Evolutionary conservation across 169 alveolate genomes (phyloP).

Genomic region (Eimeria zaria): DNA sequence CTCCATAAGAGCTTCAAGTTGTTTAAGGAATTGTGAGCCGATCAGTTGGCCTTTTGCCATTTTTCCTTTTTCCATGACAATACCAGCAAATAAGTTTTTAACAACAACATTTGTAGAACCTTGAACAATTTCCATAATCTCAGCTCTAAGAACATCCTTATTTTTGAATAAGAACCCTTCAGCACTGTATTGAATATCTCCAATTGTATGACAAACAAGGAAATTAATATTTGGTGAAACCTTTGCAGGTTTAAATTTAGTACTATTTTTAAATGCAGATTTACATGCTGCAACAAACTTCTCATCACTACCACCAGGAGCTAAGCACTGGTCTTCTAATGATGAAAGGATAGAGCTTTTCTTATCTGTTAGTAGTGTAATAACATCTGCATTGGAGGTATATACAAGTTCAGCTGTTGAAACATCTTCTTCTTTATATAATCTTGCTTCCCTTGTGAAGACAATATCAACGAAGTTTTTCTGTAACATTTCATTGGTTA

Average conservation of each 20-base stretch:
- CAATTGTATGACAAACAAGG: slow-evolving; percentile 93
- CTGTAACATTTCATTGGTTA: slow-evolving; percentile 98
- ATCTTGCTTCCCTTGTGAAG: slow-evolving; percentile 95
- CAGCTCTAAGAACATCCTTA: slow-evolving; percentile 94
- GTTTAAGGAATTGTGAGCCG: too few species aligned
- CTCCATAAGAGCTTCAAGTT: too few species aligned
- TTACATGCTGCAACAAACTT: slow-evolving; percentile 90
- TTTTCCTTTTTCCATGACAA: too few species aligned
- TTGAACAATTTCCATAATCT: slow-evolving; percentile 89
- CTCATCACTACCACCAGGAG: slow-evolving; percentile 89
- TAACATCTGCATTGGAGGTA: slow-evolving; percentile 88
- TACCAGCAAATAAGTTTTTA: too few species aligned
- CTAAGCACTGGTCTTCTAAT: slow-evolving; percentile 95
- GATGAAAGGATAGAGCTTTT: slow-evolving; percentile 91
- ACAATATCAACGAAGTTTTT: slow-evolving; percentile 97
- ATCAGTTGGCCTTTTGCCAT: too few species aligned
- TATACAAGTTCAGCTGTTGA: slow-evolving; percentile 91
- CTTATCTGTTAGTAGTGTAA: slow-evolving; percentile 70
- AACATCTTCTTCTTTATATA: slow-evolving; percentile 94
- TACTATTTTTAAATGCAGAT: slow-evolving; percentile 93
- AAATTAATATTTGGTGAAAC: slow-evolving; percentile 89
- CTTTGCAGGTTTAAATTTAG: slow-evolving; percentile 91
- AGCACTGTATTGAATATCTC: slow-evolving; percentile 93
- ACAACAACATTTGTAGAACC: slow-evolving; percentile 19
- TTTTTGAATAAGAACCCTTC: slow-evolving; percentile 92